Evolutionary conservation across 2,329 filamentous ascomycete species (phyloP), one percentile per base, ranked within the genome.

Genomic region (Diplodia sapinea): DNA sequence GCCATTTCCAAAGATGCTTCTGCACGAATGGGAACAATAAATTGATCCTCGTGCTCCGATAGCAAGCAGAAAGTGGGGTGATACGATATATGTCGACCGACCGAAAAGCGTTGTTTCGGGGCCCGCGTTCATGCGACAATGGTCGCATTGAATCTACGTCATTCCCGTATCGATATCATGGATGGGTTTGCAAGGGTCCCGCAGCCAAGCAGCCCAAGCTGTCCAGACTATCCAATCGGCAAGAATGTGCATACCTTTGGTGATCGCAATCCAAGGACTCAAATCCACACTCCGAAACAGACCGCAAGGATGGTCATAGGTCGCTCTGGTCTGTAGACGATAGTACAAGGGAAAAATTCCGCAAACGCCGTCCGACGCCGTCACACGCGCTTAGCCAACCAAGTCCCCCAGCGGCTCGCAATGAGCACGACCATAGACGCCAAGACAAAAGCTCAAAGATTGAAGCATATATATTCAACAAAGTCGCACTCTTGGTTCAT

Each of bases 341-440:
- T 66, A 68, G 69, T 69, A 71, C 70, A 67, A 62, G 70, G 65
- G 68, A 69, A 17, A 71, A 65, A 68, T 69, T 71, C 71, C 57
- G 13, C 20, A 49, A 56, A 65, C 63, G 63, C 63, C 63, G 38
- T 56, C 63, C 51, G 73, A 73, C 72, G 71, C 72, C 72, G 47
- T 63, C 68, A 29, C 20, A 38, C 43, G 47, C 52, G 20, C 63
- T 26, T 13, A 57, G 26, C 26, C 47, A 17, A 36, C 26, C 47
- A 17, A 36, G 13, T 51, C 66, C 47, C n/a, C 29, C 66, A 50
- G 29, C 49, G 51, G 54, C 64, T 50, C 69, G 13, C 67, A 50
- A 38, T 29, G 56, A 61, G 40, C 20, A 17, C 31, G 65, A 33
- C n/a, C 26, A 54, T 47, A 40, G 52, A 59, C 63, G 54, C 64